Conservation (phyloP, 169 alveolate genomes). For the Neospora caninum region DNA sequence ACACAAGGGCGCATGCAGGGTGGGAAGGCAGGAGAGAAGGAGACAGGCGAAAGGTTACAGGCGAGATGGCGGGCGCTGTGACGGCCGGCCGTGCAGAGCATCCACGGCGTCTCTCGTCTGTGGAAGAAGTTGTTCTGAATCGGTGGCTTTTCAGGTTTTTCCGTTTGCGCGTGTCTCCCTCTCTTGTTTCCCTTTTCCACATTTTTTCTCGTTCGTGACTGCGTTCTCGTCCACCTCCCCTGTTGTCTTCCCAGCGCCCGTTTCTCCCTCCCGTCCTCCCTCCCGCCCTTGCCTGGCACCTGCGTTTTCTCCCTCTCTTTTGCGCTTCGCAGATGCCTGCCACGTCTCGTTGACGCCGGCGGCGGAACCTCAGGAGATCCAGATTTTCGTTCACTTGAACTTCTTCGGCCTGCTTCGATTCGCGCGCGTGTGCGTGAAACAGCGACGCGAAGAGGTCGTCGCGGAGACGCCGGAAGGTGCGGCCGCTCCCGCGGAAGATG, state of each 20-base stretch:
- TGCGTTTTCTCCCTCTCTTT: background rate
- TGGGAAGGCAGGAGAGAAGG: too few species aligned
- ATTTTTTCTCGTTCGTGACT: background rate
- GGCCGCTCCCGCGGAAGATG: background rate
- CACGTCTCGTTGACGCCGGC: slow-evolving; percentile 48
- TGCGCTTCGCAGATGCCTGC: slow-evolving; percentile 37
- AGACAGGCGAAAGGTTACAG: too few species aligned
- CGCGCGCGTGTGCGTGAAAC: slow-evolving; percentile 60
- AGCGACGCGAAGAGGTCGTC: slow-evolving; percentile 68
- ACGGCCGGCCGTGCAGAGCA: too few species aligned
- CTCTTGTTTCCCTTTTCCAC: background rate
- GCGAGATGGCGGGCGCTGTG: too few species aligned
- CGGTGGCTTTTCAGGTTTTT: too few species aligned
- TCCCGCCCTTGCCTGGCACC: background rate
- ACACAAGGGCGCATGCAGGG: too few species aligned
- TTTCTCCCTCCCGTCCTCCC: background rate
- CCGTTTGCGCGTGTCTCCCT: too few species aligned
- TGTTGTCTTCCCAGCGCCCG: too few species aligned
- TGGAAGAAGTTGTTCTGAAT: too few species aligned
- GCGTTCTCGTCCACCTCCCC: too few species aligned
- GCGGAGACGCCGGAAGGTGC: slow-evolving; percentile 3
- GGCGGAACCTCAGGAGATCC: slow-evolving; percentile 71
- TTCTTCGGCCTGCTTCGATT: slow-evolving; percentile 71
- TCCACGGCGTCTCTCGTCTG: too few species aligned
- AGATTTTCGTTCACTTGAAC: slow-evolving; percentile 68